Evolutionary conservation across 768 basidiomycete species (phyloP), one percentile per base, ranked within the genome.

Genomic region (Termitomyces sp.): DNA sequence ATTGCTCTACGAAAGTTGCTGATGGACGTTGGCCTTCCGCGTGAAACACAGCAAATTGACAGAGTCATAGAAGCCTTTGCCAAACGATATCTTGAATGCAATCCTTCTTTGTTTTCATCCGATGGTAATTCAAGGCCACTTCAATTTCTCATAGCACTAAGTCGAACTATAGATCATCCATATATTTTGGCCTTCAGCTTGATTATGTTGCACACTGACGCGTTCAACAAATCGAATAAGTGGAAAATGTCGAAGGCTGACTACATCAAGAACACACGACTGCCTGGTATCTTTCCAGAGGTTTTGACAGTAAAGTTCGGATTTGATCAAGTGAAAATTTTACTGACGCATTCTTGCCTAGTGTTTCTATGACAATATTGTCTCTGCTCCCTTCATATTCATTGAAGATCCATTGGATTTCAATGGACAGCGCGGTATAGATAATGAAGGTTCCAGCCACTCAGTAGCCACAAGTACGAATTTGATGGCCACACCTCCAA

Each of bases 131-230:
- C 13, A 36, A 18, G 22, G 40, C 55, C 47, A 47, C 26, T 10
- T 43, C n/a, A 20, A 43, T n/a, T 26, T 51, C 13, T 41, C n/a
- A 32, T 35, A 54, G 61, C 44, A 58, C 30, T 44, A 35, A 43
- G 43, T 44, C 35, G 38, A 11, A 24, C 35, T 33, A 38, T 60
- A 95, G 94, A 97, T 66, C 88, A 96, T 65, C 90, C 96, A 11
- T 98, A 98, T 72, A 90, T 98, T 52, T 77, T 98, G 48, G 94
- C 96, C 13, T 98, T 98, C 74, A 98, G 96, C 65, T 77, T 98
- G 67, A 97, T 98, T 65, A 98, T 99, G 96, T 78, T 98, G 51
- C 95, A 98, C 68, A 99, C 97, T 18, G 97, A 99, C 68, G 92
- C 89, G 5, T 98, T 98, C 79, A 99, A 99, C 74, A 92, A 89